A percentile compares a stretch with the other conserved stretches of the same genome.
Evolutionary conservation across 2,329 filamentous ascomycete species (phyloP).

Genomic region (Aureobasidium pullulans): DNA sequence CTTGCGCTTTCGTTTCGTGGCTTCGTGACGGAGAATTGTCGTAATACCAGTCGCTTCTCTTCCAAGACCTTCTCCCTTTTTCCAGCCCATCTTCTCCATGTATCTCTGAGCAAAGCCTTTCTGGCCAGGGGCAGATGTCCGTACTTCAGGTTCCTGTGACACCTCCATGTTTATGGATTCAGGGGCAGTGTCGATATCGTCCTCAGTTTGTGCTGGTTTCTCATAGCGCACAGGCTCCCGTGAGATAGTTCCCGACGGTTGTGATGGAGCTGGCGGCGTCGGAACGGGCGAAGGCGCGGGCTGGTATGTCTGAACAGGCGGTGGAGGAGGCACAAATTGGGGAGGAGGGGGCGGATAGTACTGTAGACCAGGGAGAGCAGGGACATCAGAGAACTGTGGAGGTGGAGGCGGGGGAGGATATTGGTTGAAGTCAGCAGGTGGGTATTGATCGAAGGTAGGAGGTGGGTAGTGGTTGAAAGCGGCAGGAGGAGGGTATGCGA

Average conservation of each 20-base stretch:
- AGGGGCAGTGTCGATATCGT: constrained; percentile 30
- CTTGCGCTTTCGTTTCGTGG: constrained; percentile 78
- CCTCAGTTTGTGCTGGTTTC: constrained; percentile 33
- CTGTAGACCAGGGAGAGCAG: constrained; percentile 21
- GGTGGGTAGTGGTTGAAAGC: constrained; percentile 15
- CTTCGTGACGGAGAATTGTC: constrained; percentile 72
- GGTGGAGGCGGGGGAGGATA: constrained; percentile 23
- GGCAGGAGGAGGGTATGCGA: neutral
- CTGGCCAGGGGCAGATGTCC: constrained; percentile 67
- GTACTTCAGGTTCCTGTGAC: constrained; percentile 29
- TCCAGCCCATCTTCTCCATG: constrained; percentile 92
- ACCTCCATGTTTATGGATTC: constrained; percentile 21
- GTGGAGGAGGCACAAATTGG: constrained; percentile 1
- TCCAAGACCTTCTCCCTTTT: constrained; percentile 78
- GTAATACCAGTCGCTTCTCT: constrained; percentile 75
- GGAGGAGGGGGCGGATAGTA: constrained; percentile 22
- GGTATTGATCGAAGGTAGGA: neutral
- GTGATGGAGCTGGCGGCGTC: constrained; percentile 25
- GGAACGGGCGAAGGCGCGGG: constrained; percentile 17
- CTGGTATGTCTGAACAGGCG: neutral
- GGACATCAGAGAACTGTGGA: neutral
- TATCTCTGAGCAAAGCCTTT: constrained; percentile 79
- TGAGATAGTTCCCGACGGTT: constrained; percentile 59
- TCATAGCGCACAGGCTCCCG: constrained; percentile 71
- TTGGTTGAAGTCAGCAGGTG: neutral